Percentiles rank a stretch among this genome's conserved stretches.
Evolutionary conservation across 257 asterid genomes (phyloP).

Genomic region (Solanum chmielewskii): DNA sequence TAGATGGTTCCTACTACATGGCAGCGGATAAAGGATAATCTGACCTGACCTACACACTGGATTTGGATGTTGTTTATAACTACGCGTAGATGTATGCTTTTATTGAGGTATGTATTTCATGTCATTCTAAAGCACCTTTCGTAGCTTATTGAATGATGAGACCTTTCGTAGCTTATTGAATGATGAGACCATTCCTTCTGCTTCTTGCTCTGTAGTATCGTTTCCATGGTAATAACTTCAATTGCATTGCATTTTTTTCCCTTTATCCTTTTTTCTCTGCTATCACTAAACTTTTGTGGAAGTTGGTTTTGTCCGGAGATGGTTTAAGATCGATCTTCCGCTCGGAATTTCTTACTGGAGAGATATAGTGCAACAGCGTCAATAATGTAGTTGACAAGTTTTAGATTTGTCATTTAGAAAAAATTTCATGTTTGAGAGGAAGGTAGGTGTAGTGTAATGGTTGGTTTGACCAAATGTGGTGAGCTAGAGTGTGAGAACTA

Average conservation of each 20-base stretch:
- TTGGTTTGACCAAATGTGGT: not conserved
- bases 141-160: not conserved
- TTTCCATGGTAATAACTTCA: not conserved
- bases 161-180: not conserved
- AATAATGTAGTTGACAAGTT: not conserved
- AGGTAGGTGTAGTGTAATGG: not conserved
- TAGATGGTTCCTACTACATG: not conserved
- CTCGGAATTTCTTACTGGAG: not conserved
- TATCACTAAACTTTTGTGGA: not conserved
- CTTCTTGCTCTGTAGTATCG: not conserved
- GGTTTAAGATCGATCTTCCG: not conserved
- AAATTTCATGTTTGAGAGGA: not conserved
- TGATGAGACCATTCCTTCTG: not conserved
- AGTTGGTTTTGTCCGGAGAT: not conserved
- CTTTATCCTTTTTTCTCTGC: not conserved
- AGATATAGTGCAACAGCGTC: not conserved
- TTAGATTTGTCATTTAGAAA: not conserved
- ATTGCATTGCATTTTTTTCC: not conserved
- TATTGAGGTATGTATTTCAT: not conserved
- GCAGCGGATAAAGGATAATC: not conserved
- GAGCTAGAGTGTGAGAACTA: not conserved
- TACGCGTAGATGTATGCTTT: not conserved
- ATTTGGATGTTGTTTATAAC: not conserved
- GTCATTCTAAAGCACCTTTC: not conserved
- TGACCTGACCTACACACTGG: not conserved